These are phyloP conservation scores for Halophytophthora polymorphica DNA, from an alignment of 352 stramenopile species.

Conservation along the genomic window DNA sequence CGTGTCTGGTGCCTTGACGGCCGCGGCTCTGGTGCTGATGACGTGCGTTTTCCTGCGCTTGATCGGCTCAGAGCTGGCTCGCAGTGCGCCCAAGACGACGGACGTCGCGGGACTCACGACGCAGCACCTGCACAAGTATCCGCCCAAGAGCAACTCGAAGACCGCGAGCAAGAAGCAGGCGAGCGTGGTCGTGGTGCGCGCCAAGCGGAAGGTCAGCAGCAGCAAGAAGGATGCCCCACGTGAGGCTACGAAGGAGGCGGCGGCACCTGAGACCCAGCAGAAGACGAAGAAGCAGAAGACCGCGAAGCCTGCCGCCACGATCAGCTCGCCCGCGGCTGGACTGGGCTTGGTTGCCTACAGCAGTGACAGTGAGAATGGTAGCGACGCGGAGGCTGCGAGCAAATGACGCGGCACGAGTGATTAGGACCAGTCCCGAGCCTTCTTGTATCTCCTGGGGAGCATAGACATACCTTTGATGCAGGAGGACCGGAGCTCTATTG, in stretches of 20 bases:
- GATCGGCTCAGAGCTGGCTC: slow-evolving; percentile 43
- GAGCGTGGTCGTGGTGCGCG: slow-evolving; percentile 44
- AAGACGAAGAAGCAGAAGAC: slow-evolving; percentile 26
- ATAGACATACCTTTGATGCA: not conserved
- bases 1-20: not conserved
- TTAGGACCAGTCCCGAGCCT: not conserved
- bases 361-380: slow-evolving; percentile 57
- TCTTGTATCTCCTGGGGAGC: not conserved
- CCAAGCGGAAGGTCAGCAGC: slow-evolving; percentile 44
- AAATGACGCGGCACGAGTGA: not conserved
- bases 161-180: slow-evolving; percentile 19
- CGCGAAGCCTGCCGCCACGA: not conserved
- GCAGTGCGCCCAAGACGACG: slow-evolving; percentile 33
- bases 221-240: slow-evolving; percentile 15
- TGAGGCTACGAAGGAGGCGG: slow-evolving; percentile 16
- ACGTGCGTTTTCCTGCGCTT: not conserved
- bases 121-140: slow-evolving; percentile 29
- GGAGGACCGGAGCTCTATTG: slow-evolving; percentile 9
- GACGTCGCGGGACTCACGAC: slow-evolving; percentile 12
- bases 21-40: not conserved
- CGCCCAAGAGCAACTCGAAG: slow-evolving; percentile 28
- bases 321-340: slow-evolving; percentile 13
- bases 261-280: slow-evolving; percentile 3
- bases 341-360: slow-evolving; percentile 60
- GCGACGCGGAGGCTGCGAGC: slow-evolving; percentile 10